A percentile compares a stretch with the other conserved stretches of the same genome.
phyloP scores from a whole-genome alignment of 2,329 filamentous ascomycete genomes.

The Botrytis galanthina region DNA sequence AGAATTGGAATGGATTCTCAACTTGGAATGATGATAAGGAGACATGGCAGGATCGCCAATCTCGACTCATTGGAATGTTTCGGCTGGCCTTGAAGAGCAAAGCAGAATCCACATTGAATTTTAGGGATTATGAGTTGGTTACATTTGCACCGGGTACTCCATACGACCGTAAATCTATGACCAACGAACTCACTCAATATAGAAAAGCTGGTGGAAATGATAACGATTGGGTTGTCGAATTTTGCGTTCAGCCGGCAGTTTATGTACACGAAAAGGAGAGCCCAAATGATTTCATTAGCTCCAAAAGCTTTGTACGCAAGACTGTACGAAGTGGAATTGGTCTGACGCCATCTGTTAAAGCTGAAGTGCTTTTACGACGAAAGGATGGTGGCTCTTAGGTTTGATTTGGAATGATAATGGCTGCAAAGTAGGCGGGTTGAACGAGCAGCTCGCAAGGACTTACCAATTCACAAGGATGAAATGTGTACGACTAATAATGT shows the following conservation, averaged over 20 bases:
- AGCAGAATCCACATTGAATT: constrained; percentile 24
- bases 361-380: not conserved
- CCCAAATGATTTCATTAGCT: not conserved
- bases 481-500: not conserved
- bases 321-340: not conserved
- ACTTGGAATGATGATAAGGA: constrained; percentile 20
- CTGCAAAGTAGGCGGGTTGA: not conserved
- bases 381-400: not conserved
- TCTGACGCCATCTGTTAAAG: not conserved
- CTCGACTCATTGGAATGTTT: constrained; percentile 20
- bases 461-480: not conserved
- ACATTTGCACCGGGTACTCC: constrained; percentile 20
- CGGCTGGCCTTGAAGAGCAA: constrained; percentile 20
- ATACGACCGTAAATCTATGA: constrained; percentile 22
- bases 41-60: constrained; percentile 15
- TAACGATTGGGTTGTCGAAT: not conserved
- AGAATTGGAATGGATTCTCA: constrained; percentile 19
- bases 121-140: constrained; percentile 26
- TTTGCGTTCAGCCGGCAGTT: constrained; percentile 3
- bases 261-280: not conserved
- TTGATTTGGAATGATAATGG: not conserved
- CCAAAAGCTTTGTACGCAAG: not conserved
- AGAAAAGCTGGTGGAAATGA: not conserved
- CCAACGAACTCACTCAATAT: constrained; percentile 12
- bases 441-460: not conserved